These are phyloP conservation scores for Leishmania guyanensis DNA, from an alignment of 208 protist genomes.

Conservation along the genomic window DNA sequence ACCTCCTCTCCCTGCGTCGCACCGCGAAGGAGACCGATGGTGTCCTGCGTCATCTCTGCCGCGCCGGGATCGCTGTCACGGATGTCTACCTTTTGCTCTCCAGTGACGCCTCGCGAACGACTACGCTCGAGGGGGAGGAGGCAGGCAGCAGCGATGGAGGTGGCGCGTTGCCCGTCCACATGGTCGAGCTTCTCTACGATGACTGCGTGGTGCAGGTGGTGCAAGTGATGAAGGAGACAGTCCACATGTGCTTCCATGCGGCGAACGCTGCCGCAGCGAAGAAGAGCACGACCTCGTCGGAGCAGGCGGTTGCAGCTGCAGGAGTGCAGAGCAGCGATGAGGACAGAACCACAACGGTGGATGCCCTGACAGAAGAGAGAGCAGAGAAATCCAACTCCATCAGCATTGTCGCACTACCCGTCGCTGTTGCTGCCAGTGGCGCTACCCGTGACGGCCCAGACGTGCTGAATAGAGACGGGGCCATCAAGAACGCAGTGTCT, in stretches of 20 bases:
- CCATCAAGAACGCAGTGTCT: not conserved
- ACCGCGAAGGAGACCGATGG: conserved; percentile 7
- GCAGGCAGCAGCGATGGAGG: conserved; percentile 12
- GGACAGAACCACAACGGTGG: not conserved
- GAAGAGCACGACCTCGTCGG: not conserved
- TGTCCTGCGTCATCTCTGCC: conserved; percentile 18
- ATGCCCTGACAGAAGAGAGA: not conserved
- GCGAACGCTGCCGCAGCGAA: not conserved
- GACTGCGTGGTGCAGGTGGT: conserved; percentile 78
- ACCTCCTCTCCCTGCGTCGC: conserved; percentile 49
- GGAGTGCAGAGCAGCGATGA: not conserved
- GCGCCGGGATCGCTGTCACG: conserved; percentile 24
- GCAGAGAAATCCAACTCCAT: not conserved
- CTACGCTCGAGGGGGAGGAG: not conserved
- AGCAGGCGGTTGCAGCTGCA: not conserved
- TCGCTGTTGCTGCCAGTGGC: not conserved
- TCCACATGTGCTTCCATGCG: conserved; percentile 62
- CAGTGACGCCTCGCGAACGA: conserved; percentile 6
- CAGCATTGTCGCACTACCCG: not conserved
- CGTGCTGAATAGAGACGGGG: not conserved
- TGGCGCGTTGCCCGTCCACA: conserved; percentile 8
- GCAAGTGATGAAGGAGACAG: conserved; percentile 64
- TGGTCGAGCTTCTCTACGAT: conserved; percentile 66
- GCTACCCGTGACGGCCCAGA: not conserved
- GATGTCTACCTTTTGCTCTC: conserved; percentile 20